A percentile compares a stretch with the other conserved stretches of the same genome.
Conservation (phyloP, 176 grass and related monocot genomes). For the Eremochloa ophiuroides region DNA sequence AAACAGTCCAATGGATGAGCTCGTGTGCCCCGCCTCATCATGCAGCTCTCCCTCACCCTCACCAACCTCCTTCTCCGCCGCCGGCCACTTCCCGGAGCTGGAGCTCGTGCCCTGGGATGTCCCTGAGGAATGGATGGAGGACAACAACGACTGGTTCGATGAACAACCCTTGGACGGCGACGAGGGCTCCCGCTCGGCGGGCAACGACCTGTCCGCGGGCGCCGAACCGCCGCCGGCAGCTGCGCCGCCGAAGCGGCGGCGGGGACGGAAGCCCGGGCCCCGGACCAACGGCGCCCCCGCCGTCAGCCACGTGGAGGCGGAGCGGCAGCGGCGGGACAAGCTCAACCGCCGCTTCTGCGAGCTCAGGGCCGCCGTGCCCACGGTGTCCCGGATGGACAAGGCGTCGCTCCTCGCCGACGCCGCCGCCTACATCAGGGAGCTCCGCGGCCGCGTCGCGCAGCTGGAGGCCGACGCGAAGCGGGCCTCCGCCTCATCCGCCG, state of each 20-base stretch:
- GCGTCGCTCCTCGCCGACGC: conserved; percentile 60
- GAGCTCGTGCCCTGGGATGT: not conserved
- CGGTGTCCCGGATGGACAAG: conserved; percentile 65
- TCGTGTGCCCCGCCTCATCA: not conserved
- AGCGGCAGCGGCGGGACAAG: conserved; percentile 57
- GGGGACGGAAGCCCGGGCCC: conserved; percentile 11
- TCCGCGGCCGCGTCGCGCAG: conserved; percentile 22
- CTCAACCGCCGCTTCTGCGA: conserved; percentile 58
- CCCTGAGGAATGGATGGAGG: not conserved
- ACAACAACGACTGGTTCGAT: not conserved
- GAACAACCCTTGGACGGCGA: not conserved
- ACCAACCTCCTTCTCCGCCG: not conserved
- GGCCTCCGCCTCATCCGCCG: not conserved
- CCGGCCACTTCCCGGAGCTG: not conserved
- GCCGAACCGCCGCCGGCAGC: not conserved
- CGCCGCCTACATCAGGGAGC: conserved; percentile 46
- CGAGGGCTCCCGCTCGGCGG: not conserved
- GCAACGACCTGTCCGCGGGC: not conserved
- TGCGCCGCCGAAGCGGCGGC: not conserved
- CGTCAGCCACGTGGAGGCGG: conserved; percentile 49
- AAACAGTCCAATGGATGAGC: not conserved
- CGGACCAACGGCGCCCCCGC: not conserved
- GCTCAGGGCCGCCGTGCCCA: conserved; percentile 57
- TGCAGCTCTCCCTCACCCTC: not conserved
- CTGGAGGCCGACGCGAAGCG: conserved; percentile 23